Conservation (phyloP, 2,329 filamentous ascomycete genomes). For the Grosmannia penicillata region DNA sequence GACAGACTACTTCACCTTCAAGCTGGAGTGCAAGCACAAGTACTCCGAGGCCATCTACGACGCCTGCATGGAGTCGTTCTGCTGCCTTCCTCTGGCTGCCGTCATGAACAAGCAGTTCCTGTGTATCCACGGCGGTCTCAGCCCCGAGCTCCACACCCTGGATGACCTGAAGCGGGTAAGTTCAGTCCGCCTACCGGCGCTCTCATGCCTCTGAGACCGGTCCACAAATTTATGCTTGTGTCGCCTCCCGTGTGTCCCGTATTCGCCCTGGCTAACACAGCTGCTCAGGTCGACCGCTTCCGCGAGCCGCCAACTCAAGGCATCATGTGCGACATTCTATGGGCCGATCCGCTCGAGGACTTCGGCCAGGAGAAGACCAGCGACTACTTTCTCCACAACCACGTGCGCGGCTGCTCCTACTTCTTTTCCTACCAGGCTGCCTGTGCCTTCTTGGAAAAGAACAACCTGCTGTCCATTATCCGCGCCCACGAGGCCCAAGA, state of each 20-base stretch:
- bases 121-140: constrained; percentile 93
- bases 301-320: constrained; percentile 93
- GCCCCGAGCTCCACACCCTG: constrained; percentile 87
- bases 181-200: constrained; percentile 8
- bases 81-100: constrained; percentile 77
- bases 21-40: constrained; percentile 99
- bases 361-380: constrained; percentile 98
- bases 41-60: constrained; percentile 95
- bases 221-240: no score
- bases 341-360: constrained; percentile 95
- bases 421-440: constrained; percentile 98
- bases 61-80: constrained; percentile 97
- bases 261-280: background rate
- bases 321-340: constrained; percentile 97
- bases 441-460: constrained; percentile 96
- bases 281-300: constrained; percentile 85
- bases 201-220: constrained; percentile 6
- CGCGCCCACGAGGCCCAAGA: constrained; percentile 97
- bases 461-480: constrained; percentile 93
- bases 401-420: constrained; percentile 95
- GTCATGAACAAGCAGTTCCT: constrained; percentile 99
- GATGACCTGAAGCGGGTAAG: constrained; percentile 82
- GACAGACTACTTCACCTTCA: constrained; percentile 99
- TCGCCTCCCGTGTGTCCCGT: no score
- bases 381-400: constrained; percentile 96